These are phyloP conservation scores for Alternaria rosae DNA, from an alignment of 2,329 filamentous ascomycete genomes.

Conservation along the genomic window DNA sequence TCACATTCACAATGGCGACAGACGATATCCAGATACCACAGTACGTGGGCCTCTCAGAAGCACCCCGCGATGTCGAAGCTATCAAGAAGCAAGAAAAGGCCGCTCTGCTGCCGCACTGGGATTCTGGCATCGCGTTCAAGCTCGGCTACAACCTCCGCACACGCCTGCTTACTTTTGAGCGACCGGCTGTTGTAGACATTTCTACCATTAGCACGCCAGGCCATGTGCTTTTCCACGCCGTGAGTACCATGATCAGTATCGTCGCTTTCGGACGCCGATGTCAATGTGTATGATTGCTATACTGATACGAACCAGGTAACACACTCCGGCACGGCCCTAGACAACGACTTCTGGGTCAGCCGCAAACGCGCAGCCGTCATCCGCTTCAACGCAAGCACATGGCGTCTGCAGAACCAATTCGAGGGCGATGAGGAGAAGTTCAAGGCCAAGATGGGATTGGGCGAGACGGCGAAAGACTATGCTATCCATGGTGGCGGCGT, in stretches of 20 bases:
- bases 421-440: slow-evolving; percentile 69
- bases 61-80: slow-evolving; percentile 43
- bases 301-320: slow-evolving; percentile 48
- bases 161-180: slow-evolving; percentile 61
- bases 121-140: slow-evolving; percentile 66
- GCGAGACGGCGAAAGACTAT: slow-evolving; percentile 63
- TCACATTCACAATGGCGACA: slow-evolving; percentile 5
- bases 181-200: slow-evolving; percentile 69
- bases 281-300: rapidly evolving
- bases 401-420: slow-evolving; percentile 74
- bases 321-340: slow-evolving; percentile 69
- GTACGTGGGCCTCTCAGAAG: slow-evolving; percentile 35
- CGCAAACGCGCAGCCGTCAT: slow-evolving; percentile 78
- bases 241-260: slow-evolving; percentile 28
- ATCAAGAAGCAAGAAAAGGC: slow-evolving; percentile 52
- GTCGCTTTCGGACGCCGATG: neutral
- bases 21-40: slow-evolving; percentile 20
- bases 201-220: slow-evolving; percentile 59
- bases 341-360: slow-evolving; percentile 70
- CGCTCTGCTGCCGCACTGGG: slow-evolving; percentile 61
- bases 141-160: slow-evolving; percentile 69
- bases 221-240: slow-evolving; percentile 73
- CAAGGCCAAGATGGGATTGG: slow-evolving; percentile 68
- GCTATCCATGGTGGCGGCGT: slow-evolving; percentile 81
- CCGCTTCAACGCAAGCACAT: slow-evolving; percentile 72